Evolutionary conservation across 2,329 filamentous ascomycete species (phyloP).

Genomic region (Colletotrichum graminicola): DNA sequence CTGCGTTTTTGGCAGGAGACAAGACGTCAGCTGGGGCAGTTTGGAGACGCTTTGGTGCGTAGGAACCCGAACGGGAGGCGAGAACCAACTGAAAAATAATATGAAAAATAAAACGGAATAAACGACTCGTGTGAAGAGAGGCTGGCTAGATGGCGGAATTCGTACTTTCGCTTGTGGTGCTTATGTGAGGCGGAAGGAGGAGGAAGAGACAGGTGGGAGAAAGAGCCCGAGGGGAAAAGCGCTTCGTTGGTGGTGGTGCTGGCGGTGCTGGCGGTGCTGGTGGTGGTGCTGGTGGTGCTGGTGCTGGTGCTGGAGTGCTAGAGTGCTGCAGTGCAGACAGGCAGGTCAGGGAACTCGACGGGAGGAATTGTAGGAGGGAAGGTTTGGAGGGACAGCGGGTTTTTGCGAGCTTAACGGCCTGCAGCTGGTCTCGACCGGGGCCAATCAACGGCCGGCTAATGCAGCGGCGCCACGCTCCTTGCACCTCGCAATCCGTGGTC

Average conservation of each 20-base stretch:
- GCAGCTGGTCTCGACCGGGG: conserved; percentile 46
- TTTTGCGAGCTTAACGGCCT: conserved; percentile 47
- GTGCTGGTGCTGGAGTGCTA: conserved; percentile 3
- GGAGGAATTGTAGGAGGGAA: conserved; percentile 39
- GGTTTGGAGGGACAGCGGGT: conserved; percentile 43
- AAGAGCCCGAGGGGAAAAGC: conserved; percentile 10
- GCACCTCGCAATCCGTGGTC: conserved; percentile 39
- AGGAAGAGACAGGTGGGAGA: neutral
- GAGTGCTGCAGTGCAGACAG: neutral
- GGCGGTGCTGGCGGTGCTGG: neutral
- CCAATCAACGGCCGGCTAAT: conserved; percentile 49
- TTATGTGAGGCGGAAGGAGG: conserved; percentile 13
- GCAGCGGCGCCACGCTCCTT: conserved; percentile 46
- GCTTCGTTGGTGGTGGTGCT: conserved; percentile 6
- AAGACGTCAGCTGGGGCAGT: conserved; percentile 30
- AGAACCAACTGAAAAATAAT: conserved; percentile 6
- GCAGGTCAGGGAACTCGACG: conserved; percentile 1
- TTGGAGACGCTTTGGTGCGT: conserved; percentile 17
- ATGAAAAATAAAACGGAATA: conserved; percentile 4
- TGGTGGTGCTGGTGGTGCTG: neutral
- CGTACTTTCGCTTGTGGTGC: conserved; percentile 25
- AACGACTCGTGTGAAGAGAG: conserved; percentile 19
- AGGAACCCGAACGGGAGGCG: conserved; percentile 2
- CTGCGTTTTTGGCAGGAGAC: conserved; percentile 25
- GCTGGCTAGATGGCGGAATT: conserved; percentile 2